These are phyloP conservation scores for Monosporascus sp. DNA, from an alignment of 2,329 filamentous ascomycete species.

Conservation along the genomic window DNA sequence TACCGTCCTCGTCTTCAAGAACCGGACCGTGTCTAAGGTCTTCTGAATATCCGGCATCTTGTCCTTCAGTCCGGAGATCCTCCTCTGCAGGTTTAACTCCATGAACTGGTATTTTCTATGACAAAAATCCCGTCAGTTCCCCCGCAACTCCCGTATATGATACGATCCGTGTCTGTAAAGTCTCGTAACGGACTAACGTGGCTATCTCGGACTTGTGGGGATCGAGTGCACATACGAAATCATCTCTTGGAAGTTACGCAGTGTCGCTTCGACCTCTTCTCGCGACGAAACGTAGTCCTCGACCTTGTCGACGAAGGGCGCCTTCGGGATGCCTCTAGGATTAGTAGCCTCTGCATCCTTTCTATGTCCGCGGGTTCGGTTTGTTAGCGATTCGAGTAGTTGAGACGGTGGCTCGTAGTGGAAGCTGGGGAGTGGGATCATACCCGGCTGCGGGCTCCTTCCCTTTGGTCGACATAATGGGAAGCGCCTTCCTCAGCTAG, in stretches of 20 bases:
- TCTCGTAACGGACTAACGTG: too few relatives aligned
- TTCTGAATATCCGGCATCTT: slow-evolving; percentile 98
- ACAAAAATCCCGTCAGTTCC: neutral
- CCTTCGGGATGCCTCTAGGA: slow-evolving; percentile 75
- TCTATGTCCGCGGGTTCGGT: slow-evolving; percentile 18
- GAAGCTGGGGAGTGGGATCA: neutral
- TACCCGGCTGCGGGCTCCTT: slow-evolving; percentile 17
- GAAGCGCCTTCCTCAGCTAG: slow-evolving; percentile 2
- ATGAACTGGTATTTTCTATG: slow-evolving; percentile 98
- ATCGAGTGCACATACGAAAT: slow-evolving; percentile 62
- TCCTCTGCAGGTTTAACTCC: slow-evolving; percentile 86
- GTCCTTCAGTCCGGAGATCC: slow-evolving; percentile 75
- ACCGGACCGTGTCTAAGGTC: slow-evolving; percentile 85
- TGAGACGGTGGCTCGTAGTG: neutral
- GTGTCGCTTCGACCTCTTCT: slow-evolving; percentile 72
- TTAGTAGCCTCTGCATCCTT: slow-evolving; percentile 60
- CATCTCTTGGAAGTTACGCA: slow-evolving; percentile 88
- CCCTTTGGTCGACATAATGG: slow-evolving; percentile 18
- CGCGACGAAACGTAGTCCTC: slow-evolving; percentile 80
- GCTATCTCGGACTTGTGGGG: neutral
- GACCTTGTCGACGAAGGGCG: slow-evolving; percentile 81
- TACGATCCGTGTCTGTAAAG: too few relatives aligned
- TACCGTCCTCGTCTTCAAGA: slow-evolving; percentile 73
- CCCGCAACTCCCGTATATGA: too few relatives aligned
- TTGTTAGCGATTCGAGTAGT: slow-evolving; percentile 2